Percentiles rank a stretch among this genome's conserved stretches.
Evolutionary conservation across 2,329 filamentous ascomycete genomes (phyloP).

Genomic region (Penicillium sclerotiorum): DNA sequence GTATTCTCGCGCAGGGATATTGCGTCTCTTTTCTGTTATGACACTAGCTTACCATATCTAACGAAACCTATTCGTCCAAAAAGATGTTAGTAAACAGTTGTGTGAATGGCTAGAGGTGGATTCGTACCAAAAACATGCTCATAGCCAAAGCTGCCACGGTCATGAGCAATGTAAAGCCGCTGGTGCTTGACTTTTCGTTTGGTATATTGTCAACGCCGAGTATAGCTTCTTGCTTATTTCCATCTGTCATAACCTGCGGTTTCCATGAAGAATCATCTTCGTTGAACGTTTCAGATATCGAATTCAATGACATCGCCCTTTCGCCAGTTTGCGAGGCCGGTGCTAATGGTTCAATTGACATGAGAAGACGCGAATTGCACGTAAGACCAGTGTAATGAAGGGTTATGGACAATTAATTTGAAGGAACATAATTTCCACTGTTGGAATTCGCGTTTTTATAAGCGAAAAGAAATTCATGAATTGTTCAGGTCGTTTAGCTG

Average conservation of each 20-base stretch:
- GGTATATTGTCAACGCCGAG: background rate
- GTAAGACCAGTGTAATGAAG: background rate
- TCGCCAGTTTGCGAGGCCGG: background rate
- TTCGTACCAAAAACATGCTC: slow-evolving; percentile 13
- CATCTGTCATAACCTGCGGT: background rate
- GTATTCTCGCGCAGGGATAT: too few species aligned
- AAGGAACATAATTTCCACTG: background rate
- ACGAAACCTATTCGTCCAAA: background rate
- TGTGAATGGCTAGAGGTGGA: background rate
- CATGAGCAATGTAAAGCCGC: slow-evolving; percentile 6
- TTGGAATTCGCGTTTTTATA: background rate
- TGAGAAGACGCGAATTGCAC: too few species aligned
- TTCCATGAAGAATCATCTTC: too few species aligned
- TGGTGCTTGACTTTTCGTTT: background rate
- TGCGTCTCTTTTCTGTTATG: too few species aligned
- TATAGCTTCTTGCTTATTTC: background rate
- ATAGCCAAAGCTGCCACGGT: slow-evolving; percentile 7
- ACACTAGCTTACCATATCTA: background rate
- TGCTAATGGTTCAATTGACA: background rate
- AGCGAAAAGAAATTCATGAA: background rate
- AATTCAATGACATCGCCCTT: background rate
- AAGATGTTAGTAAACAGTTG: background rate
- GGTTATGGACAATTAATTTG: background rate
- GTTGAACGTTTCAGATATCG: background rate
- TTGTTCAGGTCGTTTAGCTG: background rate